Evolutionary conservation across 73 alveolate species (phyloP), one percentile per base, ranked within the genome.

Genomic region (Paramecium biaurelia): DNA sequence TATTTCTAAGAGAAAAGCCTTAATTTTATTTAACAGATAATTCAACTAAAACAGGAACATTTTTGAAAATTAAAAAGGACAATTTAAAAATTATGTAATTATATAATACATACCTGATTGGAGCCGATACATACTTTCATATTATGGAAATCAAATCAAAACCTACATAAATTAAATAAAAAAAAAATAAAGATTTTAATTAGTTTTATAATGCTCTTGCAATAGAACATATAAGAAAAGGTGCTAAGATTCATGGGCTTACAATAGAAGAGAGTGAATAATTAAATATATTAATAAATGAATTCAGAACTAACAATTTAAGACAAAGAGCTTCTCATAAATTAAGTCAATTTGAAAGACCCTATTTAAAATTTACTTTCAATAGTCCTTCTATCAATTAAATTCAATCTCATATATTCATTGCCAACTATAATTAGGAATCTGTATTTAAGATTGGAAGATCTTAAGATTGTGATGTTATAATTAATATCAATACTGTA

Each of bases 91-190:
- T 38, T 23, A 34, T 79, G 32, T 12, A 30, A 43, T 43, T 30
- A 14, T 49, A 79, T 43, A 79, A 79, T 43, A 43, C 90, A 38
- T 79, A 43, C 23, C 28, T 79, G 2, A 79, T 79, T 79, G 90
- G 90, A 20, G 90, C 90, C 12, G 90, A 79, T 34, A 79, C 90
- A 30, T 79, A 45, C n/a, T 42, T 79, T 24, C 90, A 79, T 45
- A 42, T 79, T 43, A 14, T 42, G 43, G 45, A 79, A 79, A 58
- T 43, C 12, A 79, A 43, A 10, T 11, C 70, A 9, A 23, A 79
- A 45, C 87, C 87, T 14, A 32, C 21, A 32, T 5, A 34, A 23
- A 34, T 18, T 2, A 72, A 35, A 35, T n/a, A 11, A 15, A 72
- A 72, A 42, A 72, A 14, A 72, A 28, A 1, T 6, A 72, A 72